Evolutionary conservation across 1,284 basidiomycete genomes (phyloP), one percentile per base, ranked within the genome.

Genomic region (Leccinum holopus): DNA sequence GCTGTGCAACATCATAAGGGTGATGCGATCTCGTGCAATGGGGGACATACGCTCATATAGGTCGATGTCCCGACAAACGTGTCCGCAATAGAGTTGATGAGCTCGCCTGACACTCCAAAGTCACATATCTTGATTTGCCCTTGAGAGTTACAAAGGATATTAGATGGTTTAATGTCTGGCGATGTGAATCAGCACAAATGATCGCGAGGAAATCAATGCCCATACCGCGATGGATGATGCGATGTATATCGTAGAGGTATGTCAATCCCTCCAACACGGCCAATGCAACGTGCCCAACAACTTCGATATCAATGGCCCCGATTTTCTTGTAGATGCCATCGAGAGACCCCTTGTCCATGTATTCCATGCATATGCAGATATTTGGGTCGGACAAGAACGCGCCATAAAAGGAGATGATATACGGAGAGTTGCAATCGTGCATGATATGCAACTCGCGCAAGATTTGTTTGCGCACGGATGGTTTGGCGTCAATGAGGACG

Each of bases 321-420:
- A 92, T 91, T 72, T 89, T 88, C 78, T 95, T 95, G 81, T 97
- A 99, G 67, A 99, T 97, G 39, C 89, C 87, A 74, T 99, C 97
- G 35, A 92, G 81, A 18, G 91, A 93, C 14, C 90, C 90, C 75
- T 90, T 92, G 79, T 99, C 94, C 95, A 96, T 96, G 76, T 82
- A 94, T 74, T 99, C 97, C 91, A 99, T 98, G 77, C 96, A 98
- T 67, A 99, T 96, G 77, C 95, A 98, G 72, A 99, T 97, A 70
- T 98, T 97, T 11, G 97, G 95, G 73, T 99, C 97, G 11, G 90
- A 88, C 52, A 98, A 82, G 80, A 95, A 99, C 32, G 97, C 97
- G 65, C 97, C 97, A 73, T 92, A 98, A 79, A 97, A 98, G 2
- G 91, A 94, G 69, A 99, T 92, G 73, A 99, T 99, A 79, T 95